These are phyloP conservation scores for Ustilago sp. DNA, from an alignment of 1,284 basidiomycete species.

Conservation along the genomic window DNA sequence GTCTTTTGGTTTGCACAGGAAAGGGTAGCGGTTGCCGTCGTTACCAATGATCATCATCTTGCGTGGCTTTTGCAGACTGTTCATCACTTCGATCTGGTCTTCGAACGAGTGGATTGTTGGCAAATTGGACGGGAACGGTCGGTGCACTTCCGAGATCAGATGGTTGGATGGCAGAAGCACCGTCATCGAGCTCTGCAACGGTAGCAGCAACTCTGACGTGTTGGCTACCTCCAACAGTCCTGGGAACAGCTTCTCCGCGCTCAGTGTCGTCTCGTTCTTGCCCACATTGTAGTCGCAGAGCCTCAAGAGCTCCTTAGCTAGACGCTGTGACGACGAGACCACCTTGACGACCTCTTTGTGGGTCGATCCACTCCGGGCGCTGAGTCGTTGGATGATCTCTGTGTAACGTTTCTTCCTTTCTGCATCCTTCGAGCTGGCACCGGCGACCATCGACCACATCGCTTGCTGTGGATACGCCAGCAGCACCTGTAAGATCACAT, in stretches of 20 bases:
- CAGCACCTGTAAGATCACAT: slow-evolving; percentile 81
- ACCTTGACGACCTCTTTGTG: slow-evolving; percentile 53
- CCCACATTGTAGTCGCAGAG: slow-evolving; percentile 63
- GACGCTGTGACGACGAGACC: slow-evolving; percentile 54
- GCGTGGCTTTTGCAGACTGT: slow-evolving; percentile 88
- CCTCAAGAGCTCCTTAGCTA: slow-evolving; percentile 65
- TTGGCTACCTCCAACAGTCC: slow-evolving; percentile 50
- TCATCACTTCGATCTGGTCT: slow-evolving; percentile 94
- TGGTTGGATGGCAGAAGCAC: slow-evolving; percentile 77
- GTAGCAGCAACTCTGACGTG: slow-evolving; percentile 73
- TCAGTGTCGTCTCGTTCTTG: slow-evolving; percentile 50
- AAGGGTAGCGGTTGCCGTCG: slow-evolving; percentile 86
- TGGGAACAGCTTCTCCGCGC: slow-evolving; percentile 58
- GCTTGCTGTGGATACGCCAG: slow-evolving; percentile 88
- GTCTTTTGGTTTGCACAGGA: slow-evolving; percentile 97
- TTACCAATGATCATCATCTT: slow-evolving; percentile 88
- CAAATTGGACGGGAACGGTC: slow-evolving; percentile 82
- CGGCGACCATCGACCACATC: slow-evolving; percentile 91
- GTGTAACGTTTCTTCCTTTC: slow-evolving; percentile 77
- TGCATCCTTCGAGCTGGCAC: slow-evolving; percentile 83
- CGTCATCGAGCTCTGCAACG: slow-evolving; percentile 91
- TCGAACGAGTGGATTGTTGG: slow-evolving; percentile 76
- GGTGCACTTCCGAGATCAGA: slow-evolving; percentile 75
- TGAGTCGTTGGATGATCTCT: slow-evolving; percentile 73
- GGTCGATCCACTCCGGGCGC: slow-evolving; percentile 16